Base-by-base conservation (phyloP, 306 rosid species). In the Benincasa hispida region DNA sequence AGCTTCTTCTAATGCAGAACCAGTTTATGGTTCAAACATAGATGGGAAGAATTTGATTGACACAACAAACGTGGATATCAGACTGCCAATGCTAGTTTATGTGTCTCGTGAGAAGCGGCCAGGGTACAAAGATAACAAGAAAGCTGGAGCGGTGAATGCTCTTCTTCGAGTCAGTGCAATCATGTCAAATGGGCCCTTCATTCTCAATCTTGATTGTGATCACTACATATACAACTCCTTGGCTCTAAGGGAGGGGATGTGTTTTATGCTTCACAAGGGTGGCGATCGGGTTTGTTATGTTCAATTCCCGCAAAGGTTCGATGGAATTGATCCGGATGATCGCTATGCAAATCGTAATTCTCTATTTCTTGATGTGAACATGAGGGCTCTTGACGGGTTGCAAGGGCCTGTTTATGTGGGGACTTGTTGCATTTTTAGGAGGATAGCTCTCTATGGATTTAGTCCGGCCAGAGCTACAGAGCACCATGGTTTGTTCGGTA, bases 361-460 rank as follows among this genome's bases (percentile, higher is more conserved):
- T 0, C 91, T 92, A 80, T 92, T 92, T 87, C 89, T 92, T 65
- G 93, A 92, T 83, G 97, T 88, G 28, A 79, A 86, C 72, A 92
- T 92, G 97, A 84, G 97, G 70, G 97, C 96, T 75, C 90, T 92
- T 65, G 97, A 92, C 77, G 97, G 96, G 56, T 78, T 92, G 66
- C 97, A 92, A 76, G 97, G 97, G 17, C 97, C 97, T 32, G 83
- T 88, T 88, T 92, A 92, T 61, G 96, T 92, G 35, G 97, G 97
- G 67, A 92, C 97, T 0, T 96, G 97, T 67, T 88, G 96, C 87
- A 81, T 92, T 78, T 92, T 92, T 80, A 82, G 97, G 76, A 83
- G 97, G 84, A 92, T 90, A 4, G 97, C 97, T 30, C 84, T 92
- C 6, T 92, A 92, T 65, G 97, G 96, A 14, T 92, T 92, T 78